Base-by-base conservation (phyloP, 2,329 filamentous ascomycete genomes). In the Aspergillus neoniger region DNA sequence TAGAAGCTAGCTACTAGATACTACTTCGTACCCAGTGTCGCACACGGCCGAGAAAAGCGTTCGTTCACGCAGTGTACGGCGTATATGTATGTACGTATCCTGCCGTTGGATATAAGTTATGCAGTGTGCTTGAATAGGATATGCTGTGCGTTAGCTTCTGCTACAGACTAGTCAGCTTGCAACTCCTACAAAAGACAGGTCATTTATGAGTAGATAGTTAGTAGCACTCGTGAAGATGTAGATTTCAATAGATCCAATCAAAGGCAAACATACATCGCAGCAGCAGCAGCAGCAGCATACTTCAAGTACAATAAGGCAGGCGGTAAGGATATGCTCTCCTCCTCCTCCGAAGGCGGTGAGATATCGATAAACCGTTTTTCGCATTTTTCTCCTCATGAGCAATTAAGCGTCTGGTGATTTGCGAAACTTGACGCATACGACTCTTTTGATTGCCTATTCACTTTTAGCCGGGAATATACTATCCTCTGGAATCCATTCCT, bases 351-450 rank as follows among this genome's bases (percentile, higher is more conserved):
- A 55, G 53, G 53, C 53, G 53, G 53, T 55, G 39, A 55, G 21
- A 43, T 21, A 47, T 23, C 53, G 41, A 55, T 44, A 44, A 53
- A 55, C 53, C 32, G 23, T 55, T 55, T 55, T 55, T 55, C 43
- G 25, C 53, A 32, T 55, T 55, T 55, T 55, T 47, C 39, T 47
- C 39, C 43, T 44, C 39, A 44, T 23, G 38, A 17, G 23, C 12
- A 19, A 19, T 32, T 17, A 10, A 43, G 47, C 47, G 19, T 14
- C 15, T 44, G 25, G 15, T 50, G 12, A 9, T 30, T 30, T 30
- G 47, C 23, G 25, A 50, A 30, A 32, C 21, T 21, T 21, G 19
- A 44, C 41, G 19, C n/a, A 12, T 44, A 14, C 41, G 21, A 19
- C 12, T 19, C 25, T 3, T 7, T 50, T 28, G 30, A 50, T 50